Evolutionary conservation across 495 filamentous ascomycete genomes (phyloP), one percentile per base, ranked within the genome.

Genomic region (Xylaria nigripes): DNA sequence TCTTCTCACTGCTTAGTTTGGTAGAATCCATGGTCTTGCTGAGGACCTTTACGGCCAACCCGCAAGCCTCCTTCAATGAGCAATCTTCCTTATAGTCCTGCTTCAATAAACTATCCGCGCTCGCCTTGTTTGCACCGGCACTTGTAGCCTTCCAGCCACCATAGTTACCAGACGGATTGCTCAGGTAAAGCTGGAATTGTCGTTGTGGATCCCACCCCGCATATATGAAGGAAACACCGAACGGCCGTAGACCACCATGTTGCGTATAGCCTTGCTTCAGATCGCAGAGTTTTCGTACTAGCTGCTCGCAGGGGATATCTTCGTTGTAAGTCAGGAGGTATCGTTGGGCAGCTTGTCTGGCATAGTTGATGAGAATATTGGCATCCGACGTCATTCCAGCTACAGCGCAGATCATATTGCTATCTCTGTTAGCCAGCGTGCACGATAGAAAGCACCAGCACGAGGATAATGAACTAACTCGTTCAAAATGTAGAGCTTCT

Each of bases 1-100:
- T 96, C 81, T 99, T 99, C 77, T 97, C 91, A 65, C 90, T 96
- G 78, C 89, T 95, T 64, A 99, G 72, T 78, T 95, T 97, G 6
- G 93, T 96, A 40, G 89, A 92, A 71, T 99, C 93, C 94, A 99
- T 99, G 3, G 93, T 99, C 83, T 99, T 99, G 81, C 92, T 96
- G 58, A 99, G 74, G 50, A 97, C 93, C 82, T 99, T 99, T 61
- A 99, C 91, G 19, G 93, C 93, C 81, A 96, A 85, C 38, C 83
- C 91, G 74, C 93, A 97, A 6, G 93, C 93, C 77, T 97, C 92
- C 78, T 95, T 89, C 67, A 99, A 72, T 58, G 87, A 83, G 65
- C 88, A 95, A 59, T 96, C 89, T 73, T 97, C 93, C 80, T 97
- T 95, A 74, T 97, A 99, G 70, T 99, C 93, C 70, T 99, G 93